phyloP scores from a whole-genome alignment of 2,329 filamentous ascomycete species.

The Penicillium thymicola region DNA sequence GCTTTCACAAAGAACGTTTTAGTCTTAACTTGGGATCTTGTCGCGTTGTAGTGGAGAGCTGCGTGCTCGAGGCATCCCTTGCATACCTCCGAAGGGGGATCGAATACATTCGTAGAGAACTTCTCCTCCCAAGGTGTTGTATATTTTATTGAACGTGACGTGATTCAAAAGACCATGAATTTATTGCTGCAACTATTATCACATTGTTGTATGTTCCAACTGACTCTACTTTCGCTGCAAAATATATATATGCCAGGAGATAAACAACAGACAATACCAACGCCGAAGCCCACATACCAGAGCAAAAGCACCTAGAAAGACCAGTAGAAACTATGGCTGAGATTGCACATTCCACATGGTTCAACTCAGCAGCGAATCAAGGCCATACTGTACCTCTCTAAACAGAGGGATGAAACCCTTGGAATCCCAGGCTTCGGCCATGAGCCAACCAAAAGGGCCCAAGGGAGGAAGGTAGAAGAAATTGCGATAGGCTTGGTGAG shows the following conservation, averaged over 20 bases:
- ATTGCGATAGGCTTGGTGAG: background rate
- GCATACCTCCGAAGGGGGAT: background rate
- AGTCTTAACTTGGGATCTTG: background rate
- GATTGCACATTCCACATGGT: conserved; percentile 6
- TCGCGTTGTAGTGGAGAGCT: background rate
- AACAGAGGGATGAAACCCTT: conserved; percentile 7
- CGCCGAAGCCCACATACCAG: background rate
- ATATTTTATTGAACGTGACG: too few relatives aligned
- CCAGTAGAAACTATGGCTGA: background rate
- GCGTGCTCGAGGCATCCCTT: background rate
- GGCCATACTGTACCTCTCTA: background rate
- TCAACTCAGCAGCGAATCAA: background rate
- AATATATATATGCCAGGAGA: background rate
- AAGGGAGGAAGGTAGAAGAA: conserved; percentile 4
- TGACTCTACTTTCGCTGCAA: background rate
- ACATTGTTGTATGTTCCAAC: background rate
- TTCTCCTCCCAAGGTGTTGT: background rate
- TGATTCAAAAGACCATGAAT: too few relatives aligned
- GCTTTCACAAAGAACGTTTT: background rate
- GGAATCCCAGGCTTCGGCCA: conserved; percentile 1
- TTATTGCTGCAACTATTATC: too few relatives aligned
- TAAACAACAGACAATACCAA: background rate
- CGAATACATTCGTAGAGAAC: background rate
- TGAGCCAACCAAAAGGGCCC: background rate
- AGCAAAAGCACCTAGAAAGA: background rate